Evolutionary conservation across 139 green algal genomes (phyloP).

Genomic region (Picochlorum sp.): DNA sequence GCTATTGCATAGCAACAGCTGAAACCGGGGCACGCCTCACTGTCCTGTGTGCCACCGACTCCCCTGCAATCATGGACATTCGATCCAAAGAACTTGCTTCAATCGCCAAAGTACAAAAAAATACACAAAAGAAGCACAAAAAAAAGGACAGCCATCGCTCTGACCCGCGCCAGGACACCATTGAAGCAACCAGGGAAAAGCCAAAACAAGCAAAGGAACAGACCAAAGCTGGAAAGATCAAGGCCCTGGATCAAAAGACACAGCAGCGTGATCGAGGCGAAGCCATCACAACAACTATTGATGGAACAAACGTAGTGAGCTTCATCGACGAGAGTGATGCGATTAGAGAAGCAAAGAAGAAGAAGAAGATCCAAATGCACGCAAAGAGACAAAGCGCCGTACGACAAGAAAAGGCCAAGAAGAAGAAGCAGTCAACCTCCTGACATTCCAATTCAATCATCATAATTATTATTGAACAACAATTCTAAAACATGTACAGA

Average conservation of each 20-base stretch:
- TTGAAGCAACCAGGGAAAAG: background rate
- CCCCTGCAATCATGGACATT: background rate
- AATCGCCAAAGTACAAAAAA: background rate
- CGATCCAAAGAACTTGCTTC: background rate
- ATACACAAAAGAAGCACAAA: background rate
- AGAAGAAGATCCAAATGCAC: background rate
- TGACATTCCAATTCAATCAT: too few relatives aligned
- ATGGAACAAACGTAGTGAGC: background rate
- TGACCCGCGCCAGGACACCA: background rate
- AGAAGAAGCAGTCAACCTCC: background rate
- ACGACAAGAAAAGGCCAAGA: background rate
- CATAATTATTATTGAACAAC: too few relatives aligned
- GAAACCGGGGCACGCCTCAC: slow-evolving; percentile 21
- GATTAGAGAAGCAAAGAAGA: slow-evolving; percentile 2
- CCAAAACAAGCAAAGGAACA: background rate
- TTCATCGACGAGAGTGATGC: slow-evolving; percentile 1
- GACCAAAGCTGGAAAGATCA: background rate
- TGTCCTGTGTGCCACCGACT: slow-evolving; percentile 5
- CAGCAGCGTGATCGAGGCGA: background rate
- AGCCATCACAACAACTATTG: background rate
- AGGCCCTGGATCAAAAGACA: background rate
- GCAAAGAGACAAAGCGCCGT: background rate
- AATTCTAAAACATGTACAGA: too few relatives aligned
- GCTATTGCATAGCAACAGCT: background rate
- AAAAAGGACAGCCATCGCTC: background rate